phyloP scores from a whole-genome alignment of 306 rosid species.

The Corylus americana region DNA sequence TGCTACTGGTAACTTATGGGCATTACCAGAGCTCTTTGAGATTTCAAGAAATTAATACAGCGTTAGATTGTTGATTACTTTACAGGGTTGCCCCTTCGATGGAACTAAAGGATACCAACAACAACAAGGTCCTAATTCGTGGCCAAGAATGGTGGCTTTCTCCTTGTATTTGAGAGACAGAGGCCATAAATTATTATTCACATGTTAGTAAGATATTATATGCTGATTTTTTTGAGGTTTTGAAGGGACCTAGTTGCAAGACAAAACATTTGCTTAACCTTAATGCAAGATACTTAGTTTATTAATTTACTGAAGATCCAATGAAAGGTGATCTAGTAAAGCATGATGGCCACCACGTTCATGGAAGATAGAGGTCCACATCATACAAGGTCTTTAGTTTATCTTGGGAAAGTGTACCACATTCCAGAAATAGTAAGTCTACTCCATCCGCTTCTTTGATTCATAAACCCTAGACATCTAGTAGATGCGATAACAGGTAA shows the following conservation, averaged over 20 bases:
- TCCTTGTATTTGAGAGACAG: slow-evolving; percentile 45
- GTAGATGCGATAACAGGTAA: slow-evolving; percentile 32
- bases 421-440: slow-evolving; percentile 58
- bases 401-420: slow-evolving; percentile 9
- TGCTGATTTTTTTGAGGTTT: slow-evolving; percentile 24
- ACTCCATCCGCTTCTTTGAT: slow-evolving; percentile 10
- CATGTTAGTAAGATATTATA: slow-evolving; percentile 15
- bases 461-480: slow-evolving; percentile 55
- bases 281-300: slow-evolving; percentile 24
- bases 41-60: slow-evolving; percentile 1
- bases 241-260: slow-evolving; percentile 29
- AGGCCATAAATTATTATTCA: slow-evolving; percentile 37
- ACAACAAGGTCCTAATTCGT: slow-evolving; percentile 53
- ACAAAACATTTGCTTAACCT: slow-evolving; percentile 38
- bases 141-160: slow-evolving; percentile 52
- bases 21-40: neutral
- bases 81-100: neutral
- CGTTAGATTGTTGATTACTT: neutral
- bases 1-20: neutral
- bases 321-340: slow-evolving; percentile 49
- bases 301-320: slow-evolving; percentile 31
- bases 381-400: slow-evolving; percentile 23
- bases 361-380: slow-evolving; percentile 56
- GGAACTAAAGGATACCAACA: slow-evolving; percentile 32
- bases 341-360: slow-evolving; percentile 39